Base-by-base conservation (phyloP, 805 yeast genomes). In the Blastobotrys mokoenaii region DNA sequence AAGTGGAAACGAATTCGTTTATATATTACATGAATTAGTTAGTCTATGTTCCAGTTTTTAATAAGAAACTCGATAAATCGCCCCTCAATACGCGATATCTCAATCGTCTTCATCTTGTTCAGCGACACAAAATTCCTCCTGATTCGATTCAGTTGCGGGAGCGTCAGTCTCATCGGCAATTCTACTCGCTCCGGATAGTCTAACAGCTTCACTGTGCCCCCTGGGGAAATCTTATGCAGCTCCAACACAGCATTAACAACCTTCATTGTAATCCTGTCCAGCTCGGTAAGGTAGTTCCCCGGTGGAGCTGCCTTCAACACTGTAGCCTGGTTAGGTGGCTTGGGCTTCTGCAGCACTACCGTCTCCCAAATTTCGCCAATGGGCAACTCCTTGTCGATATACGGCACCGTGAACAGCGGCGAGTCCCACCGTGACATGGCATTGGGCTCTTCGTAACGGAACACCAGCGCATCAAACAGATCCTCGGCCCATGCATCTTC, bases 371-470 rank as follows among this genome's bases (percentile, higher is more conserved):
- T 73, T 14, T 78, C 84, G 1, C 81, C 82, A 16, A 82, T 62
- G 0, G 88, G 84, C 20, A 81, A 57, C 2, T 63, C 65, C 2
- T 67, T 68, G 29, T 81, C 80, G 41, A 74, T 78, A 55, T 69
- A 73, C 2, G 79, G 74, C 1, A 89, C 64, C 0, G 86, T 78
- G 58, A 88, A 80, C 49, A 90, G 66, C 4, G 98, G 98, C 3
- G 95, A 79, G 59, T 93, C 98, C 98, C 98, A 93, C 48, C 96
- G 68, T 22, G 82, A 77, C 56, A 77, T 76, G 29, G 80, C 79
- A 59, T 86, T 83, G 0, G 98, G 98, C 61, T 93, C 98, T 64
- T 93, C 98, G 59, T 81, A 93, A 48, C 98, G 65, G 78, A 88
- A 84, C 2, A 78, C 73, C 46, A 90, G 67, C 43, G 82, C 89